phyloP scores from a whole-genome alignment of 352 stramenopile species.

The Phytophthora nicotianae region DNA sequence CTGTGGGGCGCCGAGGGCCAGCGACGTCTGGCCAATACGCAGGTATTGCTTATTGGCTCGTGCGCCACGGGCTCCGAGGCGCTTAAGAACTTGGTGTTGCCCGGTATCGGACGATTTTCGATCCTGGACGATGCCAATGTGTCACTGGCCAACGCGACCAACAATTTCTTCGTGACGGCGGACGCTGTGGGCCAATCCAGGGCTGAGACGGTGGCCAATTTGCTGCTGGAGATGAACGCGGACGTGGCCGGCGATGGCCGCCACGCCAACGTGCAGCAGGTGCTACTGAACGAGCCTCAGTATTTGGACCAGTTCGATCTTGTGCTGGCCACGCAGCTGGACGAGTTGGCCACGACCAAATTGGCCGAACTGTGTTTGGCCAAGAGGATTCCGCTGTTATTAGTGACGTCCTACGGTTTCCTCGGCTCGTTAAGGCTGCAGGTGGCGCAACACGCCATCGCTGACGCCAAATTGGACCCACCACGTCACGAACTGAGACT shows the following conservation, averaged over 20 bases:
- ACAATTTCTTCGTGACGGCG: slow-evolving; percentile 94
- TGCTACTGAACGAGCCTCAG: slow-evolving; percentile 62
- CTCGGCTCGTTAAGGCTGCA: slow-evolving; percentile 93
- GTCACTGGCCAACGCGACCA: slow-evolving; percentile 75
- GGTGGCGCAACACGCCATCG: slow-evolving; percentile 78
- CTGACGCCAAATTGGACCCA: slow-evolving; percentile 91
- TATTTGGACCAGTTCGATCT: slow-evolving; percentile 80
- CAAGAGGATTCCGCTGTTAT: slow-evolving; percentile 82
- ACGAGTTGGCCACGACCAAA: slow-evolving; percentile 51
- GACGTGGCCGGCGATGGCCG: slow-evolving; percentile 84
- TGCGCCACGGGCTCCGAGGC: slow-evolving; percentile 95
- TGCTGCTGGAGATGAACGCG: slow-evolving; percentile 96
- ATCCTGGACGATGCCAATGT: slow-evolving; percentile 93
- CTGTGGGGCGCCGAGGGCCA: slow-evolving; percentile 97
- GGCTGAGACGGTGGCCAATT: slow-evolving; percentile 80
- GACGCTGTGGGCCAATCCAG: slow-evolving; percentile 62
- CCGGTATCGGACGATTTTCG: slow-evolving; percentile 90
- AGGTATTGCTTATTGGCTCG: slow-evolving; percentile 92
- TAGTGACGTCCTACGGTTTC: slow-evolving; percentile 91
- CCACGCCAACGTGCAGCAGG: slow-evolving; percentile 47
- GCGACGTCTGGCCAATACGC: slow-evolving; percentile 81
- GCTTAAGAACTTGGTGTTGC: slow-evolving; percentile 98
- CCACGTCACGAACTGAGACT: slow-evolving; percentile 91
- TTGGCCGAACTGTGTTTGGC: slow-evolving; percentile 75
- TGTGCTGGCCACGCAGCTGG: slow-evolving; percentile 89